Percentiles rank a stretch among this genome's conserved stretches.
These are phyloP conservation scores for Nemania sp. DNA, from an alignment of 2,329 filamentous ascomycete species.

Conservation along the genomic window DNA sequence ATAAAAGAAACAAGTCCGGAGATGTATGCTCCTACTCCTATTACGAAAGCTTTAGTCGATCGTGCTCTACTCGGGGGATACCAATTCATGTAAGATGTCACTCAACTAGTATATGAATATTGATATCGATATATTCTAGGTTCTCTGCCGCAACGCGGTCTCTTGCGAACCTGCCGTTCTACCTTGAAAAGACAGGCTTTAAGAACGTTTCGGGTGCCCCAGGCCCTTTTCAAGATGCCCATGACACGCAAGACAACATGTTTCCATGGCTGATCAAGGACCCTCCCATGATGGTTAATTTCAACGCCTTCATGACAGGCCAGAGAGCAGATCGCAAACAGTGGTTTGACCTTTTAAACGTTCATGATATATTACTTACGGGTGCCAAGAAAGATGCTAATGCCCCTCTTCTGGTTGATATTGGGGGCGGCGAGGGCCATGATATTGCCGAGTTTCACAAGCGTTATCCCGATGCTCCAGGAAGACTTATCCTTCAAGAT, in stretches of 20 bases:
- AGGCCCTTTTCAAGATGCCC: conserved; percentile 37
- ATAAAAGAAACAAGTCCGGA: conserved; percentile 34
- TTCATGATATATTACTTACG: conserved; percentile 34
- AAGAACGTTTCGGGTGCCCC: conserved; percentile 31
- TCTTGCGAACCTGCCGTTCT: conserved; percentile 37
- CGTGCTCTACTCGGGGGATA: conserved; percentile 37
- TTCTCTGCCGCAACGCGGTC: conserved; percentile 34
- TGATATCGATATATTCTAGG: conserved; percentile 3
- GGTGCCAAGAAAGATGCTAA: conserved; percentile 25
- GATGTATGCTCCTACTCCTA: conserved; percentile 33
- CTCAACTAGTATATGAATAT: neutral
- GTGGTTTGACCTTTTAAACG: conserved; percentile 40
- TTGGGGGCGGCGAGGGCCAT: conserved; percentile 43
- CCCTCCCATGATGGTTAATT: conserved; percentile 21
- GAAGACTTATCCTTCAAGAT: conserved; percentile 45
- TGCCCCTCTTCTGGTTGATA: conserved; percentile 41
- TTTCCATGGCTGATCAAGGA: conserved; percentile 8
- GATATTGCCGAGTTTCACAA: conserved; percentile 41
- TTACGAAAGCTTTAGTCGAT: conserved; percentile 35
- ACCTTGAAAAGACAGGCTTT: conserved; percentile 35
- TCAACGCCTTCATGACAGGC: conserved; percentile 41
- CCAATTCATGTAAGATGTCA: conserved; percentile 35
- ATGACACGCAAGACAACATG: conserved; percentile 20
- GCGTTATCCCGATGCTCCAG: conserved; percentile 34
- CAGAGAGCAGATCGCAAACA: conserved; percentile 37